Percentiles rank a stretch among this genome's conserved stretches.
Evolutionary conservation across 305 asterid genomes (phyloP).

Genomic region (Plantago coronopus): DNA sequence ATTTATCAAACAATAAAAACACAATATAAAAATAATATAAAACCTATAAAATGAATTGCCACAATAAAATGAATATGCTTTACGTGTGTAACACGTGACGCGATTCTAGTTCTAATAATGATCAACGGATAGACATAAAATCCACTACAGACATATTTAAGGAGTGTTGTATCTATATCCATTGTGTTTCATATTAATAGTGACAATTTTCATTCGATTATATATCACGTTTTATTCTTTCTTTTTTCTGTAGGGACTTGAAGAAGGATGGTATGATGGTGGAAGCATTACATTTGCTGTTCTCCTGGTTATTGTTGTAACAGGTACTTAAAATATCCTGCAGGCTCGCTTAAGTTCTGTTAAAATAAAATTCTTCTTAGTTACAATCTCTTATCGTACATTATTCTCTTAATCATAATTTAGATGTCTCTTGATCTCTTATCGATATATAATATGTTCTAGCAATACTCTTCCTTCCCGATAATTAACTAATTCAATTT

Average conservation of each 20-base stretch:
- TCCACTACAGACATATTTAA: no score
- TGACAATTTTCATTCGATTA: slow-evolving; percentile 1
- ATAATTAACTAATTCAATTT: not conserved
- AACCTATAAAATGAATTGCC: no score
- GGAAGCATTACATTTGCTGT: slow-evolving; percentile 96
- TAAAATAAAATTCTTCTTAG: no score
- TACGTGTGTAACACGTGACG: no score
- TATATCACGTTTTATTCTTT: slow-evolving; percentile 4
- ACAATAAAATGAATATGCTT: no score
- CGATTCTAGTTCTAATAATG: no score
- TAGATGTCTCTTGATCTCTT: no score
- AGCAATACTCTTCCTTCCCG: not conserved
- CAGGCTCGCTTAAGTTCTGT: not conserved
- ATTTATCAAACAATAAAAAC: no score
- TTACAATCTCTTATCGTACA: no score
- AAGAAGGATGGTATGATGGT: slow-evolving; percentile 97
- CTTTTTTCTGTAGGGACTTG: slow-evolving; percentile 50
- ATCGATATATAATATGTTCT: not conserved
- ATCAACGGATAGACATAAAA: not conserved
- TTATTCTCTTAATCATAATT: no score
- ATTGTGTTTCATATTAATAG: not conserved
- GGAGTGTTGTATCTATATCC: not conserved
- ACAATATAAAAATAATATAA: no score
- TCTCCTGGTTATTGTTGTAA: slow-evolving; percentile 81
- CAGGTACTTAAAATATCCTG: slow-evolving; percentile 50